phyloP scores from a whole-genome alignment of 768 basidiomycete genomes.

The Sistotremastrum suecicum region DNA sequence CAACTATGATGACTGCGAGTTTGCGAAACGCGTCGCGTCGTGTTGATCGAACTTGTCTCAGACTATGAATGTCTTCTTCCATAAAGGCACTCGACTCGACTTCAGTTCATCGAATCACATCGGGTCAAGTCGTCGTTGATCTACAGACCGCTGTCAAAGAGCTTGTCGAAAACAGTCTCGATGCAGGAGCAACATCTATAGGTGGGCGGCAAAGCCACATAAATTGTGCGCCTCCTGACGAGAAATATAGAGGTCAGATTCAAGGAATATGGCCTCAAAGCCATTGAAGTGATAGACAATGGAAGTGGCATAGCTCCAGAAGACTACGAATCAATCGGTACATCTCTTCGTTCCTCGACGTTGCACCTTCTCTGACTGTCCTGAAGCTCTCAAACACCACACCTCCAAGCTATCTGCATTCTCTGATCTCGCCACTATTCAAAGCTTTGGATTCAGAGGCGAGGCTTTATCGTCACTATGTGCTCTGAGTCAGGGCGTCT shows the following conservation, averaged over 20 bases:
- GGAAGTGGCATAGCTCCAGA: constrained; percentile 70
- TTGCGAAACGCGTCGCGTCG: too few species aligned
- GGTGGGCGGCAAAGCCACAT: constrained; percentile 31
- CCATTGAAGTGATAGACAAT: constrained; percentile 86
- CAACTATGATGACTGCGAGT: too few species aligned
- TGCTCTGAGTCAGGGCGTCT: constrained; percentile 58
- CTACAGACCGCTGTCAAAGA: constrained; percentile 93
- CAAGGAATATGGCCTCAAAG: constrained; percentile 70
- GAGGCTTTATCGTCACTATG: constrained; percentile 93
- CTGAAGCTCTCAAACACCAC: constrained; percentile 72
- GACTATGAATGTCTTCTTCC: not conserved
- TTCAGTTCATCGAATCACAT: constrained; percentile 80
- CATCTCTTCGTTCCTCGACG: constrained; percentile 11
- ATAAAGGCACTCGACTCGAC: constrained; percentile 55
- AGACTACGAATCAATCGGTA: constrained; percentile 72
- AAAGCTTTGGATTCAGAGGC: constrained; percentile 89
- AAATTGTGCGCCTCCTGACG: constrained; percentile 2
- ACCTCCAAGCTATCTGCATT: constrained; percentile 83
- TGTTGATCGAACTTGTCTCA: too few species aligned
- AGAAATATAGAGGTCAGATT: constrained; percentile 64
- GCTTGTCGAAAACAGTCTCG: constrained; percentile 89
- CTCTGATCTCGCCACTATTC: constrained; percentile 54
- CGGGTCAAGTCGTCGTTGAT: constrained; percentile 91
- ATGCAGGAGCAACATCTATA: constrained; percentile 78
- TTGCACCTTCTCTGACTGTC: not conserved